phyloP scores from a whole-genome alignment of 225 moss, liverwort and hornwort genomes.

The Pseudisothecium myosuroides region DNA sequence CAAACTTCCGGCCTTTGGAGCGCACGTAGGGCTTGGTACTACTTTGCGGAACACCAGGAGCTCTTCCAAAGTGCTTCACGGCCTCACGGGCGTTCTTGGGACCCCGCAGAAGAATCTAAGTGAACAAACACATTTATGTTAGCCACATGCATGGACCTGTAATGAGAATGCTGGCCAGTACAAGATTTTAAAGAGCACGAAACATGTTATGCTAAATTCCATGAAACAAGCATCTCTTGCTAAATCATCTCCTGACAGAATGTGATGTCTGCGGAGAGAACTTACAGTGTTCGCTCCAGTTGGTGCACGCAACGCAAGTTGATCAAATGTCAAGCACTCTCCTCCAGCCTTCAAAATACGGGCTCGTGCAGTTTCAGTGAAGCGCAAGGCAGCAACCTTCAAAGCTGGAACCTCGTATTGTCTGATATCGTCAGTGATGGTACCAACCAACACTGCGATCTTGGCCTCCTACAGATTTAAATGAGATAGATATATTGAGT shows the following conservation, averaged over 20 bases:
- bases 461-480: conserved; percentile 19
- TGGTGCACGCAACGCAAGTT: conserved; percentile 64
- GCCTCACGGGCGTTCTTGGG: conserved; percentile 80
- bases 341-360: conserved; percentile 64
- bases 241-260: neutral
- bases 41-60: conserved; percentile 80
- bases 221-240: neutral
- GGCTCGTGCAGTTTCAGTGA: conserved; percentile 63
- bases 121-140: neutral
- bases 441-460: conserved; percentile 50
- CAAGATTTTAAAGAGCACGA: neutral
- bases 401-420: conserved; percentile 53
- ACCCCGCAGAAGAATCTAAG: conserved; percentile 45
- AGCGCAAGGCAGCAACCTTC: conserved; percentile 56
- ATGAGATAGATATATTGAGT: neutral
- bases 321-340: conserved; percentile 56
- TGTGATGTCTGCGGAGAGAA: neutral
- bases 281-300: conserved; percentile 49
- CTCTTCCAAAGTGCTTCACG: conserved; percentile 85
- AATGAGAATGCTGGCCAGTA: neutral
- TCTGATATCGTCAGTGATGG: conserved; percentile 51
- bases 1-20: conserved; percentile 71
- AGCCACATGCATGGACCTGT: neutral
- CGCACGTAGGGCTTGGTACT: conserved; percentile 75
- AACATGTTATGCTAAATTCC: neutral